phyloP scores from a whole-genome alignment of 1,284 basidiomycete genomes.

The Stygiomarasmius scandens region DNA sequence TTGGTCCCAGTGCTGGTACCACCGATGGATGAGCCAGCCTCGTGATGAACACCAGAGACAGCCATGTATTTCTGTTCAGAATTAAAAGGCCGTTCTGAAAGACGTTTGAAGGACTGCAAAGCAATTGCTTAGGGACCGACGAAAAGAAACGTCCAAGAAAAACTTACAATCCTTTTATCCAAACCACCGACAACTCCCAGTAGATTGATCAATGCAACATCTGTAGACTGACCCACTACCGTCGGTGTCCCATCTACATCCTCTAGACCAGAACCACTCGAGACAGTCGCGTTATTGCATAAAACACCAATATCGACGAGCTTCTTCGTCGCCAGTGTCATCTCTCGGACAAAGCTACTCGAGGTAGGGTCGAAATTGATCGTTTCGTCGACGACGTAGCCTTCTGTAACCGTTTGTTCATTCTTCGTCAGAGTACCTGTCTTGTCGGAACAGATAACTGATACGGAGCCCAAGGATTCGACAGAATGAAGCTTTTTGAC shows the following conservation, averaged over 20 bases:
- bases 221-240: constrained; percentile 87
- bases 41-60: constrained; percentile 38
- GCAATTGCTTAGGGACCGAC: not conserved
- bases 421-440: constrained; percentile 97
- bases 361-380: constrained; percentile 63
- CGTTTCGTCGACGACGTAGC: constrained; percentile 86
- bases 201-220: constrained; percentile 89
- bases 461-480: constrained; percentile 91
- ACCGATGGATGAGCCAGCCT: constrained; percentile 31
- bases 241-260: constrained; percentile 53
- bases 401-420: constrained; percentile 91
- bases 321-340: constrained; percentile 61
- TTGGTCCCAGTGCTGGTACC: constrained; percentile 56
- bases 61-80: constrained; percentile 95
- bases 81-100: constrained; percentile 85
- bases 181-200: constrained; percentile 70
- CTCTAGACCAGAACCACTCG: constrained; percentile 54
- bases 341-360: constrained; percentile 20
- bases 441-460: constrained; percentile 97
- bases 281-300: constrained; percentile 71
- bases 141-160: not conserved
- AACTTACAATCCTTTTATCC: constrained; percentile 71
- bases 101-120: constrained; percentile 70
- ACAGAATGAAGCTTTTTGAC: constrained; percentile 97
- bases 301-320: constrained; percentile 67